These are phyloP conservation scores for Trametes villosa DNA, from an alignment of 768 basidiomycete genomes.

Conservation along the genomic window DNA sequence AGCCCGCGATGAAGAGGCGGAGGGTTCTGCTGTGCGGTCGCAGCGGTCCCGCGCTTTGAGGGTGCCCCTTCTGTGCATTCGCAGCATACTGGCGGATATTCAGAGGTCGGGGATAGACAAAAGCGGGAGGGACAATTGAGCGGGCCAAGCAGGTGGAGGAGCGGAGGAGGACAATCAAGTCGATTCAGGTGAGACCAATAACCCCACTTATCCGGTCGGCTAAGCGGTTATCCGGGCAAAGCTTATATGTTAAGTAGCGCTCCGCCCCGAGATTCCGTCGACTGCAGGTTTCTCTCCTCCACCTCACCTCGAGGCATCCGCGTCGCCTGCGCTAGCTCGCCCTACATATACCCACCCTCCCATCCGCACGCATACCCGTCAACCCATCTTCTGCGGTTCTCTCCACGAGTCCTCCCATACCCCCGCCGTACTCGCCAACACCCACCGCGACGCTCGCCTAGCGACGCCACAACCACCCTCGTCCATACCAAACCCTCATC, in stretches of 20 bases:
- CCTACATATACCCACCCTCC: conserved; percentile 18
- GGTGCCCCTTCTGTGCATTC: background rate
- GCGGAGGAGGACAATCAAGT: conserved; percentile 1
- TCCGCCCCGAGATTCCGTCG: conserved; percentile 19
- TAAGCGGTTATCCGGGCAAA: conserved; percentile 11
- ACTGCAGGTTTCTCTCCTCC: conserved; percentile 16
- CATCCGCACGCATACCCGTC: conserved; percentile 5
- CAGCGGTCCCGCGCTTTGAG: background rate
- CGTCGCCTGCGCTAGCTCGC: conserved; percentile 20
- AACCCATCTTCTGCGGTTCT: conserved; percentile 4
- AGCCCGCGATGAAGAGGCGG: background rate
- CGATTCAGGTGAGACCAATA: conserved; percentile 10
- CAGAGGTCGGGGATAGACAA: background rate
- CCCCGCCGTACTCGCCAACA: conserved; percentile 13
- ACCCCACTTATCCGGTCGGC: conserved; percentile 14
- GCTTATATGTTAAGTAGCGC: conserved; percentile 4
- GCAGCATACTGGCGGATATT: background rate
- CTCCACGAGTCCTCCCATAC: conserved; percentile 6
- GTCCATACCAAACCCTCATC: background rate
- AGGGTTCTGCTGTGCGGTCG: conserved; percentile 10
- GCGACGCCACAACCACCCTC: conserved; percentile 10
- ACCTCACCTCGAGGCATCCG: conserved; percentile 23
- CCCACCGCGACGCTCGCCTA: conserved; percentile 11
- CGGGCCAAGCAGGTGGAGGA: background rate
- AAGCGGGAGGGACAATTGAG: background rate